phyloP scores from a whole-genome alignment of 306 rosid genomes.

The Dalbergia cochinchinensis region DNA sequence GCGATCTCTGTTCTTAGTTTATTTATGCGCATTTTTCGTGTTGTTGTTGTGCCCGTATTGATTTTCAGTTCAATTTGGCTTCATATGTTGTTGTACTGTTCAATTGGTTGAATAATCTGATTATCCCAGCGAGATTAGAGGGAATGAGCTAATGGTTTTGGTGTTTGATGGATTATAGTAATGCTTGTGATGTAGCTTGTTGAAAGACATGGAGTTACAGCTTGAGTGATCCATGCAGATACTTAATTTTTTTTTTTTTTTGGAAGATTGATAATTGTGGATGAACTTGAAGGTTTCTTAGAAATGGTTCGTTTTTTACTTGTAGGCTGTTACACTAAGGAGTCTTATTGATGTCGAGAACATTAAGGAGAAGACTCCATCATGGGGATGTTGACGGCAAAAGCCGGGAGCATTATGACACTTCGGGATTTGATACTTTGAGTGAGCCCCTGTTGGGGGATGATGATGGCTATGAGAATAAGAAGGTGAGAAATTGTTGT shows the following conservation, averaged over 20 bases:
- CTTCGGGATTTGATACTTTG: slow-evolving; percentile 63
- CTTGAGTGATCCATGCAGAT: slow-evolving; percentile 28
- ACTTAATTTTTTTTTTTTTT: background rate
- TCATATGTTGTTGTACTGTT: slow-evolving; percentile 15
- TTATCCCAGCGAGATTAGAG: background rate
- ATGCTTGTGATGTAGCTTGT: slow-evolving; percentile 13
- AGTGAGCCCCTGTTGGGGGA: slow-evolving; percentile 74
- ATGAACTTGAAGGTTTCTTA: slow-evolving; percentile 40
- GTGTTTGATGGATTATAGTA: background rate
- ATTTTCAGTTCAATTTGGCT: slow-evolving; percentile 32
- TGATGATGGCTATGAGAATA: slow-evolving; percentile 50
- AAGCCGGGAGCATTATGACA: slow-evolving; percentile 61
- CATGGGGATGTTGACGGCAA: slow-evolving; percentile 87
- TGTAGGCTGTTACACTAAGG: slow-evolving; percentile 48
- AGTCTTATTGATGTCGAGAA: slow-evolving; percentile 62
- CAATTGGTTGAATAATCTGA: slow-evolving; percentile 17
- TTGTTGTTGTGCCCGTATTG: slow-evolving; percentile 21
- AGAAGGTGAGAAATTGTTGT: slow-evolving; percentile 56
- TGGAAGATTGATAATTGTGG: slow-evolving; percentile 21
- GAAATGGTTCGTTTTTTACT: slow-evolving; percentile 27
- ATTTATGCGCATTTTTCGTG: background rate
- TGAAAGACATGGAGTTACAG: background rate
- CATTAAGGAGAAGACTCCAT: slow-evolving; percentile 85
- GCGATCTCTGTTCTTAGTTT: background rate
- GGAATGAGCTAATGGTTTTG: background rate